These are phyloP conservation scores for Termitomyces sp. DNA, from an alignment of 768 basidiomycete species.

Conservation along the genomic window DNA sequence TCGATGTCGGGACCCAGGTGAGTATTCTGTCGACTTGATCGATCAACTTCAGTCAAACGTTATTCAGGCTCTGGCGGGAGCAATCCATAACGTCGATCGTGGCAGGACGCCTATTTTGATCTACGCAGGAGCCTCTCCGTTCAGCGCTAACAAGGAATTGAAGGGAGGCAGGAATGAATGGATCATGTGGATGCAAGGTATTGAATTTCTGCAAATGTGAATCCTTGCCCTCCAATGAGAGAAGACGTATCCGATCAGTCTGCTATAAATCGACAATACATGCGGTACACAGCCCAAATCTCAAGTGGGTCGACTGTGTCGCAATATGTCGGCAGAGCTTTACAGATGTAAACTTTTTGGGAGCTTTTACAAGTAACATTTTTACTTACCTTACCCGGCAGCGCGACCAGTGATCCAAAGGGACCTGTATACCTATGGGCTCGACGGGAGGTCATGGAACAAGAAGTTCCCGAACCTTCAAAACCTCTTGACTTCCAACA, in stretches of 20 bases:
- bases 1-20: conserved; percentile 69
- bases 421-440: conserved; percentile 77
- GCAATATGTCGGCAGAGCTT: conserved; percentile 49
- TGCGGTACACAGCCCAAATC: conserved; percentile 64
- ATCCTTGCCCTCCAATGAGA: not conserved
- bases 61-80: conserved; percentile 61
- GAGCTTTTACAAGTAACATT: not conserved
- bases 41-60: not conserved
- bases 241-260: conserved; percentile 70
- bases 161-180: conserved; percentile 68
- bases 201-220: not conserved
- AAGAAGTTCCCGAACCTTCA: conserved; percentile 43
- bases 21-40: conserved; percentile 7
- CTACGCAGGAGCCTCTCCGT: conserved; percentile 69
- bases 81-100: conserved; percentile 68
- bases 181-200: conserved; percentile 73
- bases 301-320: conserved; percentile 48
- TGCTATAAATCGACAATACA: conserved; percentile 70
- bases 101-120: conserved; percentile 62
- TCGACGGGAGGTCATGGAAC: conserved; percentile 67
- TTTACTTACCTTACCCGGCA: conserved; percentile 19
- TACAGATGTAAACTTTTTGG: conserved; percentile 53
- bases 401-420: conserved; percentile 66
- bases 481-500: conserved; percentile 23
- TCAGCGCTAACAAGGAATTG: conserved; percentile 51